Conservation (phyloP, 805 yeast genomes). For the Saturnispora quitensis region DNA sequence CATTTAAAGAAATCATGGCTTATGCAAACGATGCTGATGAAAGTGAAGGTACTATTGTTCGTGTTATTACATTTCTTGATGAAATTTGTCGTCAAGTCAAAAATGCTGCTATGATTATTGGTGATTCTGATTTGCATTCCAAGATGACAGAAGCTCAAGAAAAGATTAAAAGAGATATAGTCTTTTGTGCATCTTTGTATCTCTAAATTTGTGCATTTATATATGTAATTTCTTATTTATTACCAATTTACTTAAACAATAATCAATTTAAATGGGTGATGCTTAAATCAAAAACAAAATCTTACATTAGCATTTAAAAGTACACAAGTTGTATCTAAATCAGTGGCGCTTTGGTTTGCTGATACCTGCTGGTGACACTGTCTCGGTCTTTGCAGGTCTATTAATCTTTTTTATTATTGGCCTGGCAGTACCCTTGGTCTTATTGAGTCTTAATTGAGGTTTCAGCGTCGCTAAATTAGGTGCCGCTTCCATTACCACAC, state of each 20-base stretch:
- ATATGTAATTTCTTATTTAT: too few relatives aligned
- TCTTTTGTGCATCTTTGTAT: conserved; percentile 91
- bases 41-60: conserved; percentile 86
- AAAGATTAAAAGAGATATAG: conserved; percentile 90
- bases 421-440: conserved; percentile 27
- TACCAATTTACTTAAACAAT: background rate
- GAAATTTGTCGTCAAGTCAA: conserved; percentile 93
- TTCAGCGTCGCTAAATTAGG: conserved; percentile 29
- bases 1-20: conserved; percentile 85
- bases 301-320: background rate
- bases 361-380: conserved; percentile 8
- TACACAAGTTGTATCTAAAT: background rate
- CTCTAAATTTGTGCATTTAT: conserved; percentile 32
- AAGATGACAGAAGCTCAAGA: conserved; percentile 93
- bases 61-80: conserved; percentile 89
- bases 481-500: conserved; percentile 63
- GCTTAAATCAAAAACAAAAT: too few relatives aligned
- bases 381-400: conserved; percentile 8
- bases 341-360: conserved; percentile 8
- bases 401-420: conserved; percentile 22
- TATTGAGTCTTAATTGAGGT: conserved; percentile 25
- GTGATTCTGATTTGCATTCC: conserved; percentile 80
- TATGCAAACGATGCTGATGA: conserved; percentile 66
- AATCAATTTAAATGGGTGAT: background rate
- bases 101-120: conserved; percentile 88